Conservation (phyloP, 78 protist genomes). For the Dictyostelium purpureum region DNA sequence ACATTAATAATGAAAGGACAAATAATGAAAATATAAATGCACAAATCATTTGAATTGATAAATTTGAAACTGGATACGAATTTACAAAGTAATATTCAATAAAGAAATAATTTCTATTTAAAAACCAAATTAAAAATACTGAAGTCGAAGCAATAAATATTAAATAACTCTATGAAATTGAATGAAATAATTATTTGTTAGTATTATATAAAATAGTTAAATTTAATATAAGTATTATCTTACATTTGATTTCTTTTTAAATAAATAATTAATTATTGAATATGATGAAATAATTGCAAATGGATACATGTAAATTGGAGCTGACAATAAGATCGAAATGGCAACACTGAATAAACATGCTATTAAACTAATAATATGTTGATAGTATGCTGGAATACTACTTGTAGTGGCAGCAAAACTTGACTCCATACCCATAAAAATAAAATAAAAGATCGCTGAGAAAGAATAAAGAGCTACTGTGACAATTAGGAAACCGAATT, state of each 20-base stretch:
- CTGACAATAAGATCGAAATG: neutral
- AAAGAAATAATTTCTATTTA: constrained; percentile 11
- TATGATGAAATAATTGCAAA: constrained; percentile 11
- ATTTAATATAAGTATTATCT: neutral
- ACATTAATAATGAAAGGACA: neutral
- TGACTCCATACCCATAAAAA: constrained; percentile 1
- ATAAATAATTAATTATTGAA: neutral
- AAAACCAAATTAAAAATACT: neutral
- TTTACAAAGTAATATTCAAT: neutral
- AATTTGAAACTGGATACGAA: constrained; percentile 7
- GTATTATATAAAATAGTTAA: too few species aligned
- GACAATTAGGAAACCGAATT: neutral
- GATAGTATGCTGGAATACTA: neutral
- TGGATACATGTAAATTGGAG: constrained; percentile 24
- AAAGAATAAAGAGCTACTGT: constrained; percentile 15
- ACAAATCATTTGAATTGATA: neutral
- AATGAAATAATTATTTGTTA: neutral
- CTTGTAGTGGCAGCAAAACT: neutral
- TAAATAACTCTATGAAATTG: neutral
- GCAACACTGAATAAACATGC: neutral
- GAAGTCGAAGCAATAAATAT: constrained; percentile 1
- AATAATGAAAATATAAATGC: neutral
- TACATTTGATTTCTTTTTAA: neutral
- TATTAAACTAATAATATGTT: neutral
- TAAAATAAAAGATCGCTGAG: constrained; percentile 9